phyloP scores from a whole-genome alignment of 306 rosid species.

The Dicorynia guianensis region DNA sequence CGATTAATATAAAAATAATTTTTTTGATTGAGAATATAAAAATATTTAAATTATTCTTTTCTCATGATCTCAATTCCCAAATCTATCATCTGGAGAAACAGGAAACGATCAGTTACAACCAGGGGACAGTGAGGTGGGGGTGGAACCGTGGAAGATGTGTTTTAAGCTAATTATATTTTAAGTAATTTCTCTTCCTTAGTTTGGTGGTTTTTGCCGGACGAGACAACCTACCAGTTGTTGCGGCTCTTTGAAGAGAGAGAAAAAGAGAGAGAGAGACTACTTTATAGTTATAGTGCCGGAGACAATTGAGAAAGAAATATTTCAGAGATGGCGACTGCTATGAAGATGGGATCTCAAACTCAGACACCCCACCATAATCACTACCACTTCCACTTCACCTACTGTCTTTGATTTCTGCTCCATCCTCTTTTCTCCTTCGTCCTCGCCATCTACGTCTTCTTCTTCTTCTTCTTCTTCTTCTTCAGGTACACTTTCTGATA shows the following conservation, averaged over 20 bases:
- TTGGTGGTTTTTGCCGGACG: not conserved
- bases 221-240: slow-evolving; percentile 76
- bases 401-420: slow-evolving; percentile 41
- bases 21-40: too few relatives aligned
- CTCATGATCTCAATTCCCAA: too few relatives aligned
- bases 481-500: slow-evolving; percentile 44
- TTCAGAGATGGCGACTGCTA: slow-evolving; percentile 49
- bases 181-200: too few relatives aligned
- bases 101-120: too few relatives aligned
- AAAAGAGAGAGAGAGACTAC: slow-evolving; percentile 45
- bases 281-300: not conserved
- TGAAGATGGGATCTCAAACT: slow-evolving; percentile 66
- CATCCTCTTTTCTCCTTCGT: slow-evolving; percentile 4
- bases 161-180: too few relatives aligned
- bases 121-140: too few relatives aligned
- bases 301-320: slow-evolving; percentile 10
- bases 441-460: slow-evolving; percentile 1
- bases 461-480: slow-evolving; percentile 35
- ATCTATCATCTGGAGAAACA: too few relatives aligned
- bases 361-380: slow-evolving; percentile 50
- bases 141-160: too few relatives aligned
- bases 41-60: too few relatives aligned
- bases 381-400: slow-evolving; percentile 44
- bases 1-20: too few relatives aligned
- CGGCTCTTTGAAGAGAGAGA: slow-evolving; percentile 66